Base-by-base conservation (phyloP, 805 yeast genomes). In the Diddensiella transvaalensis region DNA sequence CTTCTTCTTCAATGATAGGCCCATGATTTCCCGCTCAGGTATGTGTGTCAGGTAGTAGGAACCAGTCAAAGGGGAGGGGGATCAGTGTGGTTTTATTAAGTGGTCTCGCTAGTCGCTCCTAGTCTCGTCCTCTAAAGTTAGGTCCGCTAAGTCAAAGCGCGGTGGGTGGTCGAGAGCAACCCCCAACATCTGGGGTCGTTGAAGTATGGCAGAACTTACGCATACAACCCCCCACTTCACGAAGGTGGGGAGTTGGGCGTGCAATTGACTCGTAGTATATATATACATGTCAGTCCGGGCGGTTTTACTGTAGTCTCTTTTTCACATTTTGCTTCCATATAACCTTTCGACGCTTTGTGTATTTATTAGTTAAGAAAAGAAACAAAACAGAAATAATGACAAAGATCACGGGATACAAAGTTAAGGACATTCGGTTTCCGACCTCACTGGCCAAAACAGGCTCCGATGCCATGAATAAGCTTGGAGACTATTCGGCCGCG, bases 381-480 rank as follows among this genome's bases (percentile, higher is more conserved):
- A n/a, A n/a, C n/a, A n/a, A n/a, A n/a, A n/a, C n/a, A 35, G 38
- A 6, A 35, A 35, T 10, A n/a, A 35, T 35, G 38, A 17, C 21
- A 17, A 13, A n/a, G 17, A 67, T 67, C 41, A 64, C 66, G 3
- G 60, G 55, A 6, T 62, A 50, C 51, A 51, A 50, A 42, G 59
- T 64, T 49, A 56, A 54, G 48, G 72, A 68, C 43, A 47, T 64
- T 46, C 55, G 73, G 30, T 68, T 67, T 46, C 72, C 73, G 6
- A 70, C 74, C 33, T 64, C 71, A 18, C 58, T 70, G 22, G 68
- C 60, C 48, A 66, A 67, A 19, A 61, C 60, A 41, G 74, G 74
- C n/a, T 66, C 71, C 11, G 74, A 70, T 52, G 74, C 74, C 39
- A 65, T 70, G 62, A 68, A 70, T 49, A 56, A 49, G 22, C 64